Evolutionary conservation across 1,284 basidiomycete species (phyloP).

Genomic region (Cutaneotrichosporon spelunceum): DNA sequence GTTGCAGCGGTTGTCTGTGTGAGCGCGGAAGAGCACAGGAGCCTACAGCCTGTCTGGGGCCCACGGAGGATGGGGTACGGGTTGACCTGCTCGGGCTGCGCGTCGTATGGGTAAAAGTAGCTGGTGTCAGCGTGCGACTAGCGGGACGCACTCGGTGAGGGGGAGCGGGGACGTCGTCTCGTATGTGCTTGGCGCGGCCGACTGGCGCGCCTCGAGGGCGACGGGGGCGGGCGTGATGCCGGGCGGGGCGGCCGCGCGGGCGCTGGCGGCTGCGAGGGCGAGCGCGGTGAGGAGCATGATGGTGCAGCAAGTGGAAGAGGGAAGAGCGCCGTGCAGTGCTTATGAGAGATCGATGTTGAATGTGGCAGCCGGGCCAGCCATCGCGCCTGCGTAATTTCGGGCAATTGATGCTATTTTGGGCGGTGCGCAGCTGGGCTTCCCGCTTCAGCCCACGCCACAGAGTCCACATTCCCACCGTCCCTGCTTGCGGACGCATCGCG

Average conservation of each 20-base stretch:
- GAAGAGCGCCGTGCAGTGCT: no score
- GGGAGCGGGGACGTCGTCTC: slow-evolving; percentile 19
- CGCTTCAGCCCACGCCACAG: no score
- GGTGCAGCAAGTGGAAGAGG: background rate
- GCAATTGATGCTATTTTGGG: no score
- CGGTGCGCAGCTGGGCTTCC: no score
- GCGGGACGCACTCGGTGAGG: slow-evolving; percentile 15
- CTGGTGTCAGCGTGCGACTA: background rate
- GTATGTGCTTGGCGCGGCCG: background rate
- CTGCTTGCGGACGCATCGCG: no score
- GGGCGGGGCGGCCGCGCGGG: background rate
- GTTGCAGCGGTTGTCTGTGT: slow-evolving; percentile 29
- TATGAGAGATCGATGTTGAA: no score
- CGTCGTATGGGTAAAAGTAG: slow-evolving; percentile 24
- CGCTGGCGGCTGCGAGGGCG: background rate
- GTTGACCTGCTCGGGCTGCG: slow-evolving; percentile 18
- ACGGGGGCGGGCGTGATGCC: background rate
- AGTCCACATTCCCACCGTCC: no score
- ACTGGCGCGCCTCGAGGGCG: background rate
- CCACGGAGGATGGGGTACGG: slow-evolving; percentile 13
- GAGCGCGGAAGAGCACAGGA: background rate
- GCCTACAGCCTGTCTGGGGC: slow-evolving; percentile 17
- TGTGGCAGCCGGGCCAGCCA: no score
- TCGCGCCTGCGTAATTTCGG: no score
- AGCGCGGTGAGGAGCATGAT: background rate